Evolutionary conservation across 176 grass and related monocot species (phyloP), one percentile per base, ranked within the genome.

Genomic region (Oryza australiensis): DNA sequence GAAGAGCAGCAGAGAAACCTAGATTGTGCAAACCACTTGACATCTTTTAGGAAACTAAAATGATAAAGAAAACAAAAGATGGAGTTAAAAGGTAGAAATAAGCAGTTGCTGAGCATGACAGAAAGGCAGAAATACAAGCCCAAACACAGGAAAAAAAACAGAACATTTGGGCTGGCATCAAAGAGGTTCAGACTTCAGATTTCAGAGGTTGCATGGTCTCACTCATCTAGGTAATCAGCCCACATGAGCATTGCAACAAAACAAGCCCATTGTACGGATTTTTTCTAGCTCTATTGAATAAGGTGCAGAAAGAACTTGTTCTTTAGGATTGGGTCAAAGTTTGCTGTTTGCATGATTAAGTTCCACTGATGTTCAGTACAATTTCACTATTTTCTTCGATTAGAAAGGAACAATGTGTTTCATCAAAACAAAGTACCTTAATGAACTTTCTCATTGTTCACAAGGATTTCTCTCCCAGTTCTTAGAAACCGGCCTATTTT

Each of bases 351-450:
- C 12, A 51, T 20, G 41, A 68, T 18, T 24, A 79, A 64, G 53
- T 87, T 87, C 53, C 23, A 24, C 30, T 23, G 59, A 72, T 24
- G 10, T 53, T 72, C 24, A 64, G 9, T 45, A 38, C 28, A 15
- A 68, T 27, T 26, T 35, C 66, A 30, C n/a, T 41, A 35, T 74
- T 64, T 82, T 33, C 35, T 41, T 24, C 41, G 22, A 24, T 70
- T 0, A 41, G 7, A 5, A 26, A 42, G 5, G 68, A 70, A 70
- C 20, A 70, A 24, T 14, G 2, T 23, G 22, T 42, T 7, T 70
- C 1, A 42, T 70, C 37, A 42, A 70, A 65, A 70, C 12, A 35
- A 70, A 7, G 68, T 42, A 40, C 37, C 68, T 45, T 46, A 46
- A 48, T 14, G 2, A 18, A 26, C 70, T 51, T 57, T 57, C 7